Conservation (phyloP, 1,284 basidiomycete species). For the Prillingera fragicola region DNA sequence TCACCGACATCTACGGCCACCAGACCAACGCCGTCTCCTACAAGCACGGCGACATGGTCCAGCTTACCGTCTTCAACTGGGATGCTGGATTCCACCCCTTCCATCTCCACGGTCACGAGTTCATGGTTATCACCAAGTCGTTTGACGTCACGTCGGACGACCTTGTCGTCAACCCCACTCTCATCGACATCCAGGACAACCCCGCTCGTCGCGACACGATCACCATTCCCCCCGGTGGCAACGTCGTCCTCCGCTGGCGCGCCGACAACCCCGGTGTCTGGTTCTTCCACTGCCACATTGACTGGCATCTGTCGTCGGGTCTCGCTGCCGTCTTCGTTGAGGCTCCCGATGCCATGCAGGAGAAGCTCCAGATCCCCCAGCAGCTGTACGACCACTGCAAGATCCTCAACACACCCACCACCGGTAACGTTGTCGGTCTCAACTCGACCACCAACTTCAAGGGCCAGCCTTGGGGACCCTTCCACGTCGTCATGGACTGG, state of each 20-base stretch:
- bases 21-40: constrained; percentile 64
- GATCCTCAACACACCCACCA: constrained; percentile 55
- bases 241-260: constrained; percentile 48
- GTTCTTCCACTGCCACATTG: constrained; percentile 50
- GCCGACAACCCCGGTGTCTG: constrained; percentile 55
- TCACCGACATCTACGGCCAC: constrained; percentile 65
- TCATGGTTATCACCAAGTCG: constrained; percentile 69
- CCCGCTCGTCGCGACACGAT: constrained; percentile 72
- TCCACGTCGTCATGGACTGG: constrained; percentile 62
- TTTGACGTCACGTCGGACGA: constrained; percentile 71
- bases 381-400: constrained; percentile 62
- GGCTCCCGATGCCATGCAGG: constrained; percentile 44
- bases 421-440: constrained; percentile 60
- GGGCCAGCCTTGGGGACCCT: constrained; percentile 63
- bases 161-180: constrained; percentile 70
- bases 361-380: constrained; percentile 33
- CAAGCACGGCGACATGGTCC: constrained; percentile 67
- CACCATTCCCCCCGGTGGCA: constrained; percentile 49
- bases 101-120: constrained; percentile 58
- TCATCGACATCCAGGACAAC: constrained; percentile 68
- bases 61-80: constrained; percentile 79
- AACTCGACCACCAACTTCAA: constrained; percentile 44
- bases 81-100: constrained; percentile 51
- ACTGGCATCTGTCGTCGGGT: constrained; percentile 47
- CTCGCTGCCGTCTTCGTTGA: constrained; percentile 49